Percentiles rank a stretch among this genome's conserved stretches.
Evolutionary conservation across 2,329 filamentous ascomycete species (phyloP).

Genomic region (Claviceps cyperi): DNA sequence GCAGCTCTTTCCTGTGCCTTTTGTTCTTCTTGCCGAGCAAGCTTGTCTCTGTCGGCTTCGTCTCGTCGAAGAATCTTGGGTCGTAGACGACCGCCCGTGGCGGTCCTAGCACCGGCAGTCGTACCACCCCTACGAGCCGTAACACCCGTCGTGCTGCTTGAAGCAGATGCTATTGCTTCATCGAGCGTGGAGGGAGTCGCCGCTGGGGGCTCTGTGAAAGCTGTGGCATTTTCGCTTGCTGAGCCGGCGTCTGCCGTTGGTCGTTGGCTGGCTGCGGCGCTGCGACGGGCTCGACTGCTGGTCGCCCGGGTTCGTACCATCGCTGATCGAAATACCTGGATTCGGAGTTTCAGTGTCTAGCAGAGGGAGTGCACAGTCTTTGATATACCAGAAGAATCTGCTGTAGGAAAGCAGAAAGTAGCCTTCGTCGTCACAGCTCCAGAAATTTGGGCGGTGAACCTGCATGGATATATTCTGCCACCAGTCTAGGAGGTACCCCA

Average conservation of each 20-base stretch:
- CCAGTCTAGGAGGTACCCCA: neutral
- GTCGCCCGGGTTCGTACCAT: conserved; percentile 22
- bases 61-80: conserved; percentile 36
- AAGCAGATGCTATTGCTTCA: conserved; percentile 8
- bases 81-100: conserved; percentile 27
- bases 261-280: conserved; percentile 12
- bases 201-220: conserved; percentile 7
- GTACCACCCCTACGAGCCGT: conserved; percentile 18
- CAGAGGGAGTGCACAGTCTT: neutral
- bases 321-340: neutral
- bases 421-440: neutral
- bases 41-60: conserved; percentile 31
- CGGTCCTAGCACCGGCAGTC: conserved; percentile 21
- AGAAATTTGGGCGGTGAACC: conserved; percentile 12
- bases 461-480: conserved; percentile 17
- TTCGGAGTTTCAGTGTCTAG: neutral
- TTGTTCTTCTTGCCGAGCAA: conserved; percentile 30
- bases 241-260: conserved; percentile 12
- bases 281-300: conserved; percentile 19
- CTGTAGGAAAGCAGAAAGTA: neutral
- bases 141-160: conserved; percentile 13
- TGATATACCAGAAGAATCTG: no score
- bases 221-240: conserved; percentile 10
- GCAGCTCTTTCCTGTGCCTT: conserved; percentile 27
- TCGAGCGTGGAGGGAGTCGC: conserved; percentile 8